Evolutionary conservation across 176 grass and related monocot species (phyloP).

Genomic region (Aegilops sharonensis): DNA sequence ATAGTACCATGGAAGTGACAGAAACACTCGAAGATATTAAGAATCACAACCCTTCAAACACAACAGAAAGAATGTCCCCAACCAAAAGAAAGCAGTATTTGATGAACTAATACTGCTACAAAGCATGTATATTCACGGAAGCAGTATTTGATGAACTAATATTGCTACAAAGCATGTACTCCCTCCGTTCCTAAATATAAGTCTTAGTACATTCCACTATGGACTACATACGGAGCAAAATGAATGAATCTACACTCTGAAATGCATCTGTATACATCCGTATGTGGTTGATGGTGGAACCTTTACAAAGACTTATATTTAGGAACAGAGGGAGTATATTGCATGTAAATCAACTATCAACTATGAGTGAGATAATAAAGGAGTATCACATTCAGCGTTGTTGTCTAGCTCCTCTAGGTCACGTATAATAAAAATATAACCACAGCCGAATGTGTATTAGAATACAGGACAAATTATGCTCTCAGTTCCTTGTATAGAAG

Average conservation of each 20-base stretch:
- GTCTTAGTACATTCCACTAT: too few relatives aligned
- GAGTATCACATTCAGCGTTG: not conserved
- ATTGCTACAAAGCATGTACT: not conserved
- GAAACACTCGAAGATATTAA: not conserved
- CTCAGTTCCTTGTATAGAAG: not conserved
- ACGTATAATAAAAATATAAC: constrained; percentile 3
- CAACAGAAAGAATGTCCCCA: not conserved
- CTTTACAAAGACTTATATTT: too few relatives aligned
- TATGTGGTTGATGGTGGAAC: too few relatives aligned
- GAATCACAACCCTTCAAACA: not conserved
- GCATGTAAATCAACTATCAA: not conserved
- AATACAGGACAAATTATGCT: not conserved
- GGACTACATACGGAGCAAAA: too few relatives aligned
- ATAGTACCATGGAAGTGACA: not conserved
- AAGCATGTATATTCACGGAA: not conserved
- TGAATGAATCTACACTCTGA: too few relatives aligned
- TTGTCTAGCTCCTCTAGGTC: not conserved
- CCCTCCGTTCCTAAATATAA: too few relatives aligned
- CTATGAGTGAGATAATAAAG: not conserved
- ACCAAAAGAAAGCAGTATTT: not conserved
- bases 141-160: not conserved
- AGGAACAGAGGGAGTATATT: not conserved
- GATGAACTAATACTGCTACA: not conserved
- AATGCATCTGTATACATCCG: too few relatives aligned
- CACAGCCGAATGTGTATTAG: not conserved